phyloP scores from a whole-genome alignment of 2,329 filamentous ascomycete genomes.

The Verticillium nubilum region DNA sequence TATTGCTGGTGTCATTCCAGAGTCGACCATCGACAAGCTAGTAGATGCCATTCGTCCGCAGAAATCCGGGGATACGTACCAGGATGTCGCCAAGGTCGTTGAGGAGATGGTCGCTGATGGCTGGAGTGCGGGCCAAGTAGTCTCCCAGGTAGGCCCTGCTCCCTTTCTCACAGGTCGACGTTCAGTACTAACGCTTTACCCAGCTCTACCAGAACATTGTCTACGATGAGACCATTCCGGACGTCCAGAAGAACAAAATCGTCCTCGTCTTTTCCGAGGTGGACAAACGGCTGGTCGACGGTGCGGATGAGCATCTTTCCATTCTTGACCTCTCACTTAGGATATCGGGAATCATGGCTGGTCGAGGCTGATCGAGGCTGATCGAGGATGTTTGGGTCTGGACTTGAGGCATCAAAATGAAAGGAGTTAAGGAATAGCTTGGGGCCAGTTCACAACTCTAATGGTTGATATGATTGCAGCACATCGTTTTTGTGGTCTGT shows the following conservation, averaged over 20 bases:
- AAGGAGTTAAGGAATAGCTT: not conserved
- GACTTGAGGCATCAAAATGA: not conserved
- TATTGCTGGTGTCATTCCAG: slow-evolving; percentile 91
- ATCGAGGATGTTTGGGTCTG: not conserved
- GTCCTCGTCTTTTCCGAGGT: slow-evolving; percentile 86
- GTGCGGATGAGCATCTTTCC: slow-evolving; percentile 89
- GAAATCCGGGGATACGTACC: slow-evolving; percentile 60
- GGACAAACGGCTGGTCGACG: slow-evolving; percentile 91
- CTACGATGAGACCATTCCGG: slow-evolving; percentile 76
- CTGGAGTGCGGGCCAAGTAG: slow-evolving; percentile 89
- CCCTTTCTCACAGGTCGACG: not conserved
- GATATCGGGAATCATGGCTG: slow-evolving; percentile 67
- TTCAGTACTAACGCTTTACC: slow-evolving; percentile 1
- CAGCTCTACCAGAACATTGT: slow-evolving; percentile 79
- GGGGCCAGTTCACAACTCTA: not conserved
- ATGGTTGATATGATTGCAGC: not conserved
- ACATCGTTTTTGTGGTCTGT: not conserved
- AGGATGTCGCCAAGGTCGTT: slow-evolving; percentile 70
- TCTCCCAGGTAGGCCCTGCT: slow-evolving; percentile 60
- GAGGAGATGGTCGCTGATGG: slow-evolving; percentile 92
- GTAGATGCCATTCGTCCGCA: slow-evolving; percentile 71
- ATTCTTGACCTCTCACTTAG: slow-evolving; percentile 80
- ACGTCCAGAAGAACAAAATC: slow-evolving; percentile 86
- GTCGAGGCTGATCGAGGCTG: slow-evolving; percentile 14
- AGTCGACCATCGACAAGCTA: slow-evolving; percentile 63